phyloP scores from a whole-genome alignment of 192 early-diverging fungal genomes.

The Pilaira anomala region DNA sequence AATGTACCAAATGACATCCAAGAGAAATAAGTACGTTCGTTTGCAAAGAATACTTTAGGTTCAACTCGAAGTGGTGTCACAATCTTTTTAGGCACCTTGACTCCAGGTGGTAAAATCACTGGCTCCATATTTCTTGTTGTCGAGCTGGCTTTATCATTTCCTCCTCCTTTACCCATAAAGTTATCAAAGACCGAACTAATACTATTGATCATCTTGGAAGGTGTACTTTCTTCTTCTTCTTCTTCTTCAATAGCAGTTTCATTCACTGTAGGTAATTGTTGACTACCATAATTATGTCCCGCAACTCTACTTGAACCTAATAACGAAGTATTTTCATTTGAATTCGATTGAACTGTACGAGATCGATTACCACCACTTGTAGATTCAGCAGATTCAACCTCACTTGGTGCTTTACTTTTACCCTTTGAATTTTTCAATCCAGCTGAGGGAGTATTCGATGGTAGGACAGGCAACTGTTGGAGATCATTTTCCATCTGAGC shows the following conservation, averaged over 20 bases:
- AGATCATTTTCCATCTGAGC: conserved; percentile 33
- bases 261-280: conserved; percentile 1
- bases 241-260: neutral
- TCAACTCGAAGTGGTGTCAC: conserved; percentile 65
- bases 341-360: too few species aligned
- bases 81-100: conserved; percentile 43
- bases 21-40: conserved; percentile 80
- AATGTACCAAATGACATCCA: conserved; percentile 80
- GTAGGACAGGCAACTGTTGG: conserved; percentile 25
- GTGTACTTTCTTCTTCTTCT: conserved; percentile 8
- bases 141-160: neutral
- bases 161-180: neutral
- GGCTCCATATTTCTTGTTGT: neutral
- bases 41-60: conserved; percentile 85
- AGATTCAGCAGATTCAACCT: too few species aligned
- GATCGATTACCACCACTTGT: too few species aligned
- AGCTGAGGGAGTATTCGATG: conserved; percentile 24
- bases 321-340: conserved; percentile 20
- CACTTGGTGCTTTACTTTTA: conserved; percentile 20
- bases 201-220: conserved; percentile 9
- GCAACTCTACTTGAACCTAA: neutral
- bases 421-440: neutral
- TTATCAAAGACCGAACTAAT: conserved; percentile 9
- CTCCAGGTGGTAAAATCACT: conserved; percentile 34
- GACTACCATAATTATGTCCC: conserved; percentile 1